These are phyloP conservation scores for Lichenothelia convexa DNA, from an alignment of 495 filamentous ascomycete species.

Conservation along the genomic window DNA sequence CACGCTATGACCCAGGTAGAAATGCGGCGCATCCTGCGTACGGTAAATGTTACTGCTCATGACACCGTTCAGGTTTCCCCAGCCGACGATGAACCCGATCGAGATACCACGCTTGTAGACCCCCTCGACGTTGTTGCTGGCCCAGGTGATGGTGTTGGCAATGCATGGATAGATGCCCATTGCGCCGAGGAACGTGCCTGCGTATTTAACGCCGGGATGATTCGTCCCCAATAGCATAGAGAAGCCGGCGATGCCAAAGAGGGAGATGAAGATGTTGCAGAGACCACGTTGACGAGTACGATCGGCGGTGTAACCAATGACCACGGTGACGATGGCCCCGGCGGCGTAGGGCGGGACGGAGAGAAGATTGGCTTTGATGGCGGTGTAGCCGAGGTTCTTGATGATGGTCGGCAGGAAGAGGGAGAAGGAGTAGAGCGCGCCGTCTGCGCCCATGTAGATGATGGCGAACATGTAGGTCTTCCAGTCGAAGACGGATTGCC, in stretches of 20 bases:
- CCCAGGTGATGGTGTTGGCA: constrained; percentile 81
- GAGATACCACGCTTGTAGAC: constrained; percentile 84
- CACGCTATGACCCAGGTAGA: constrained; percentile 36
- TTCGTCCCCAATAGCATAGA: constrained; percentile 50
- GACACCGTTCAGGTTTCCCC: constrained; percentile 84
- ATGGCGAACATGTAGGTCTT: constrained; percentile 53
- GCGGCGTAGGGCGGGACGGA: constrained; percentile 79
- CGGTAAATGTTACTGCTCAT: constrained; percentile 61
- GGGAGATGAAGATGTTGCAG: constrained; percentile 56
- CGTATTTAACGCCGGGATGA: constrained; percentile 51
- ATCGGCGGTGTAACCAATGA: constrained; percentile 63
- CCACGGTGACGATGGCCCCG: constrained; percentile 59
- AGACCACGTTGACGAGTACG: constrained; percentile 58
- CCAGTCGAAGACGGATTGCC: constrained; percentile 62
- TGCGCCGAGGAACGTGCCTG: constrained; percentile 69
- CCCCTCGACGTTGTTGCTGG: constrained; percentile 78
- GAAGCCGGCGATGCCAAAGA: constrained; percentile 64
- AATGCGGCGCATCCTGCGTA: constrained; percentile 32
- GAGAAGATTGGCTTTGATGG: constrained; percentile 59
- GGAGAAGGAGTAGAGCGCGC: constrained; percentile 71
- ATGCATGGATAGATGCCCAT: constrained; percentile 85
- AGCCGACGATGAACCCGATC: constrained; percentile 73
- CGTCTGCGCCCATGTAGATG: constrained; percentile 27
- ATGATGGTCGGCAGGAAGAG: constrained; percentile 85
- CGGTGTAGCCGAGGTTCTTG: constrained; percentile 47